Evolutionary conservation across 2,329 filamentous ascomycete genomes (phyloP), one percentile per base, ranked within the genome.

Genomic region (Xylariaceae sp.): DNA sequence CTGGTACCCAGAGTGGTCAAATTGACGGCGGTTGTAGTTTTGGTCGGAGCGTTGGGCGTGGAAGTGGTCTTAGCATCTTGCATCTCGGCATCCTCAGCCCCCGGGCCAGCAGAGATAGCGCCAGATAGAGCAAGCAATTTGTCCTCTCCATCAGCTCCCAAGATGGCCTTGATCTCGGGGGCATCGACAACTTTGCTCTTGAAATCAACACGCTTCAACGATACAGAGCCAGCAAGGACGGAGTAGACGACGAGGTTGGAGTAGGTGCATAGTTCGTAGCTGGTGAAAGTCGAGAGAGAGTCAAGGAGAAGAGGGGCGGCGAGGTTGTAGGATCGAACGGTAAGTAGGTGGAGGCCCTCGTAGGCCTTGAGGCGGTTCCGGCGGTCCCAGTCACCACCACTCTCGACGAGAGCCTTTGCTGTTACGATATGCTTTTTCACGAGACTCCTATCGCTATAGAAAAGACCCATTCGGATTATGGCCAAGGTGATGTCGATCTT

Each of bases 161-260:
- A 81, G 53, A 98, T 94, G 29, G 93, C 93, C 72, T 93, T 95
- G 72, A 98, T 96, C 72, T 98, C 93, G 11, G 93, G 92, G 6
- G 93, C 93, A 67, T 98, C 93, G 33, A 98, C 92, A 21, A 98
- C 93, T 75, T 97, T 97, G 55, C 88, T 88, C 77, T 98, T 98
- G 80, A 98, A 98, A 68, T 98, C 93, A 25, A 96, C 89, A 39
- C 93, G 86, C 75, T 96, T 95, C 45, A 98, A 80, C 37, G 92
- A 93, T 20, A 97, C 85, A 6, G 91, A 94, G 48, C 93, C 93
- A 27, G 93, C 90, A 25, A 98, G 83, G 19, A 97, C 92, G 2
- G 93, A 90, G 73, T 97, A 98, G 46, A 96, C 84, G 41, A 98
- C 93, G 20, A 98, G 81, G 50, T 82, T 86, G 48, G 90, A 95